These are phyloP conservation scores for Rhododendron molle DNA, from an alignment of 148 eudicot genomes.

Conservation along the genomic window DNA sequence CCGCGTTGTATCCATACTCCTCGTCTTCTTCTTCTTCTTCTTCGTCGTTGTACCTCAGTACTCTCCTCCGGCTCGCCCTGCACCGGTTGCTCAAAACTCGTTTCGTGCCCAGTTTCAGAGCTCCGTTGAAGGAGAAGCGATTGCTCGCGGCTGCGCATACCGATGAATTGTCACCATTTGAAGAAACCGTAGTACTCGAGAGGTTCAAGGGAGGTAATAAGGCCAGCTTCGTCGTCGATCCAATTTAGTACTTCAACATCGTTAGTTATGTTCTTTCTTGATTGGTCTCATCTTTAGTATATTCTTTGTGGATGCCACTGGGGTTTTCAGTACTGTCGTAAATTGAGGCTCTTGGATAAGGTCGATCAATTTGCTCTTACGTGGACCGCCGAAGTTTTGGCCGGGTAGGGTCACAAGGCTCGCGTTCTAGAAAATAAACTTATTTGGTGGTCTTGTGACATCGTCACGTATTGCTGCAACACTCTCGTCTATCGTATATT, in stretches of 20 bases:
- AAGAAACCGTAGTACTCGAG: not conserved
- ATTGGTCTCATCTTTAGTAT: not conserved
- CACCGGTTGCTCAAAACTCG: slow-evolving; percentile 6
- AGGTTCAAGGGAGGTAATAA: not conserved
- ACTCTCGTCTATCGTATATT: no score
- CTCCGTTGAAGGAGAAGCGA: not conserved
- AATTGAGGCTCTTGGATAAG: not conserved
- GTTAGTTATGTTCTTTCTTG: not conserved
- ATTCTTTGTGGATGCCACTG: not conserved
- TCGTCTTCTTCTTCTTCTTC: slow-evolving; percentile 22
- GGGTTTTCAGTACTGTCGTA: not conserved
- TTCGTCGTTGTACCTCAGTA: slow-evolving; percentile 30
- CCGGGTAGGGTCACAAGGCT: not conserved
- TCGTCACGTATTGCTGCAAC: no score
- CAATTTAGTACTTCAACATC: not conserved
- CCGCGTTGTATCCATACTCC: slow-evolving; percentile 53
- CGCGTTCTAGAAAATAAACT: not conserved
- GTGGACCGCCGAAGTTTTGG: not conserved
- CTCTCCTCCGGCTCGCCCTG: slow-evolving; percentile 45
- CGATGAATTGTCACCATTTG: not conserved
- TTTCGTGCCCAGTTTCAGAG: not conserved
- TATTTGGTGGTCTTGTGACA: no score
- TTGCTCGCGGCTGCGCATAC: not conserved
- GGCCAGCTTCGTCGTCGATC: not conserved
- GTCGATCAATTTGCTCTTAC: not conserved